Conservation (phyloP, 2,329 filamentous ascomycete species). For the Talaromyces sp. region DNA sequence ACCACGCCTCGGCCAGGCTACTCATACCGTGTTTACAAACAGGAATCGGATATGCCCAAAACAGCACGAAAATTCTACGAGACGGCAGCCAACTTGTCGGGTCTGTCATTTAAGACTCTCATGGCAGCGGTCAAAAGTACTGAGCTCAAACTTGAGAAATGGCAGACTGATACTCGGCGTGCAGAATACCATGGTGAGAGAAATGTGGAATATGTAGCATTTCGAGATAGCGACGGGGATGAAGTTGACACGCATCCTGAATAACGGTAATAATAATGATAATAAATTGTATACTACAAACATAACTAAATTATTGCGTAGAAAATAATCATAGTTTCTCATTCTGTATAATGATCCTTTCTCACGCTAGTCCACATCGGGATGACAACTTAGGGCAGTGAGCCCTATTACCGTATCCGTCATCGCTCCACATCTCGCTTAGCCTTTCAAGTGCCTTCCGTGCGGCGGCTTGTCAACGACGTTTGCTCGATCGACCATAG, state of each 20-base stretch:
- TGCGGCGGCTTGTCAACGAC: conserved; percentile 14
- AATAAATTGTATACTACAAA: not conserved
- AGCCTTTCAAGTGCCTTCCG: conserved; percentile 19
- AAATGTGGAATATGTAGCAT: not conserved
- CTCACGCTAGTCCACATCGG: not conserved
- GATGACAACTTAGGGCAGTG: conserved; percentile 33
- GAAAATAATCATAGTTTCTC: not conserved
- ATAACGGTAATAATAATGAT: not conserved
- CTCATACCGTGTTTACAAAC: conserved; percentile 45
- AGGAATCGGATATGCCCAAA: conserved; percentile 42
- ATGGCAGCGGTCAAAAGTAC: conserved; percentile 45
- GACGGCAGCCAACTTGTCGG: conserved; percentile 45
- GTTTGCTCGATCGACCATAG: conserved; percentile 27
- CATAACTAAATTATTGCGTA: too few species aligned
- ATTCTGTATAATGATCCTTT: too few species aligned
- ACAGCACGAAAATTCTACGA: conserved; percentile 45
- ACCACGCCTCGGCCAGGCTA: conserved; percentile 42
- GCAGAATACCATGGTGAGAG: conserved; percentile 20
- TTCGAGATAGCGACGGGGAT: conserved; percentile 10
- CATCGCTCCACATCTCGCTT: conserved; percentile 32
- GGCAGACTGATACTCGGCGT: conserved; percentile 29
- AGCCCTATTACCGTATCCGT: conserved; percentile 20
- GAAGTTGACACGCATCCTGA: not conserved
- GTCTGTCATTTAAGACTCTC: conserved; percentile 45
- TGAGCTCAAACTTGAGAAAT: conserved; percentile 41